These are phyloP conservation scores for Volvox reticuliferus DNA, from an alignment of 139 green algal genomes.

Conservation along the genomic window DNA sequence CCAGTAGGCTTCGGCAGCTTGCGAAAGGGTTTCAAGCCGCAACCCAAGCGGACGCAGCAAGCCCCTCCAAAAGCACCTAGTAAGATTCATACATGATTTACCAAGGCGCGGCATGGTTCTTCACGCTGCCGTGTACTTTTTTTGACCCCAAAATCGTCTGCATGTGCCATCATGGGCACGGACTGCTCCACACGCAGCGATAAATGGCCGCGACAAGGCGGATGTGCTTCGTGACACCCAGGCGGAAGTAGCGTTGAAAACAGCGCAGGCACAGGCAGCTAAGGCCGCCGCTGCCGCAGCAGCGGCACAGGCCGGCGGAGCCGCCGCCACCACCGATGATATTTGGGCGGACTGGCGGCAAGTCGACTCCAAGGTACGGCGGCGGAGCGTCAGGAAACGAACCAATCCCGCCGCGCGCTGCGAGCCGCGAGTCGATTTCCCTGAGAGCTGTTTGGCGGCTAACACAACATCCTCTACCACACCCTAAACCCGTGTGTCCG, in stretches of 20 bases:
- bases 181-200: neutral
- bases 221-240: constrained; percentile 15
- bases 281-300: neutral
- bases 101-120: neutral
- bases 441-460: no score
- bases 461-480: no score
- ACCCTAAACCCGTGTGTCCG: no score
- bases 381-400: neutral
- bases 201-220: constrained; percentile 38
- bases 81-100: neutral
- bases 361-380: constrained; percentile 22
- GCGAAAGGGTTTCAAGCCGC: constrained; percentile 37
- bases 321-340: neutral
- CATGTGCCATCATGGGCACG: no score
- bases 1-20: constrained; percentile 8
- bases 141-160: neutral
- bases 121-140: neutral
- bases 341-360: constrained; percentile 25
- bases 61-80: neutral
- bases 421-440: no score
- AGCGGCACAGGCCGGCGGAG: neutral
- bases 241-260: neutral
- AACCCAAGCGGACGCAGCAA: neutral
- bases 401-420: no score
- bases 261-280: neutral